Evolutionary conservation across 208 protist species (phyloP).

Genomic region (Leishmania major): DNA sequence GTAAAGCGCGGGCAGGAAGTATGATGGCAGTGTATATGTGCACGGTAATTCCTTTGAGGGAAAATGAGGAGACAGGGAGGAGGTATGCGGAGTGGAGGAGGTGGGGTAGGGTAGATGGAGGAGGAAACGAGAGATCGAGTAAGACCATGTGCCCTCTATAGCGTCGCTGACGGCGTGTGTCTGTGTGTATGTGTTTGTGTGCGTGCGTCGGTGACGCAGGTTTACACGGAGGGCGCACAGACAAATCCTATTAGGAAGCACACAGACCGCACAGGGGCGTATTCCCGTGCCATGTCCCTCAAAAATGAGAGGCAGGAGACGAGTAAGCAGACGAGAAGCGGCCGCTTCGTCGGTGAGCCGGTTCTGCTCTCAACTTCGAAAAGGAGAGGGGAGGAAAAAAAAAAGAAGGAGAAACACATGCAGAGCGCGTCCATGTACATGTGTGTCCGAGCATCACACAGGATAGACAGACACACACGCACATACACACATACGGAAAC

Average conservation of each 20-base stretch:
- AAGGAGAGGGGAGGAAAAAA: conserved; percentile 9
- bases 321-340: neutral
- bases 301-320: neutral
- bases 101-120: neutral
- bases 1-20: neutral
- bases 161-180: neutral
- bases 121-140: neutral
- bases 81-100: neutral
- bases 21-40: neutral
- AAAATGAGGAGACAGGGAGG: neutral
- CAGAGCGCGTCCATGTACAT: neutral
- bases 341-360: neutral
- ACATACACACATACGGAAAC: neutral
- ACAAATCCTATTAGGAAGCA: neutral
- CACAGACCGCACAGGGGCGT: neutral
- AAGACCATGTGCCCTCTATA: neutral
- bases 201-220: neutral
- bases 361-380: neutral
- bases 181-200: neutral
- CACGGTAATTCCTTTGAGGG: neutral
- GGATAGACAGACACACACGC: neutral
- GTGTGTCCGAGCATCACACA: neutral
- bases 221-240: neutral
- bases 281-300: neutral
- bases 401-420: conserved; percentile 8